Base-by-base conservation (phyloP, 116 monocot species). In the Zostera marina region DNA sequence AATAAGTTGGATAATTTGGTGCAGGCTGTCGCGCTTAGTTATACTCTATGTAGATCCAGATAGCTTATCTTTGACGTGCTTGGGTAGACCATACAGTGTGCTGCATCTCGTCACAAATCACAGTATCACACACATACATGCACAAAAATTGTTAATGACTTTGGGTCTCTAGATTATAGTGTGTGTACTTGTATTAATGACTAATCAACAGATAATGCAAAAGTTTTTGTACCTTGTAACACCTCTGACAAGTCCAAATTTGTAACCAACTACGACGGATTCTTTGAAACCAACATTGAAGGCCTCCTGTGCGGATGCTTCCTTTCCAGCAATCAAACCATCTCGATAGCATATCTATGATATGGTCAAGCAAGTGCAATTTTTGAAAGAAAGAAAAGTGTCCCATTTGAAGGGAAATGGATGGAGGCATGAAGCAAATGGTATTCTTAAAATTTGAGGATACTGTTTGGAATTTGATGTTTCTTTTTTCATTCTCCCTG, bases 301-400 rank as follows among this genome's bases (percentile, higher is more conserved):
- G 47, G 83, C 91, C 66, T 83, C 76, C 54, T 92, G 86, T 7
- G 77, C 80, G 44, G 82, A 77, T 52, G 75, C 77, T 68, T 91
- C 76, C 69, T 83, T 79, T 15, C 87, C 92, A 59, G 69, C 69
- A 12, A 71, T 71, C 51, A 83, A 66, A 53, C 92, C 92, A 61
- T 87, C 92, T 48, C 83, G 68, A 56, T 86, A 92, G 12, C 92
- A 86, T 64, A 78, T 80, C 85, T 66, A 64, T 24, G 47, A 42
- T 68, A 46, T 56, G 68, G 65, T 75, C 48, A 71, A 77, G 66
- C n/a, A 20, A 46, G 7, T 40, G 1, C 41, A 40, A 13, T 40
- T 25, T 4, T 20, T 13, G n/a, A 56, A 56, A 15, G 2, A 19
- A 51, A 51, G 16, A 13, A n/a, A 15, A 11, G 15, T 14, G 32